Conservation (phyloP, 768 basidiomycete species). For the Vararia minispora region DNA sequence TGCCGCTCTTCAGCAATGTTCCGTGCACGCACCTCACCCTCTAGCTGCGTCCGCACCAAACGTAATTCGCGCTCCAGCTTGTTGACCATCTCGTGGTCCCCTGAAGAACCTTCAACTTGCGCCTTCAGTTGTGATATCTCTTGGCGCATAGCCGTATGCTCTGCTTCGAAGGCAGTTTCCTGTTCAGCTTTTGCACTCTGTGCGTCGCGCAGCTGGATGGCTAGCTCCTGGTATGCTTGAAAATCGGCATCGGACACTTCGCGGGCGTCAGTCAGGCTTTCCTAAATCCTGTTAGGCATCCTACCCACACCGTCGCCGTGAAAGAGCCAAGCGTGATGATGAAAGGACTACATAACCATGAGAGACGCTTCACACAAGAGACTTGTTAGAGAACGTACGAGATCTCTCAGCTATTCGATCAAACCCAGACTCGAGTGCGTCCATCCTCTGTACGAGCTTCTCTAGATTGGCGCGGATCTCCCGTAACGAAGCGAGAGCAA, state of each 20-base stretch:
- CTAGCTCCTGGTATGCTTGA: conserved; percentile 59
- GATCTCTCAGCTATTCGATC: conserved; percentile 82
- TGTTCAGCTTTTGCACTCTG: conserved; percentile 46
- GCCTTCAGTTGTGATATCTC: conserved; percentile 46
- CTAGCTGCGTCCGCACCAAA: conserved; percentile 49
- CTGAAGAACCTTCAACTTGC: conserved; percentile 25
- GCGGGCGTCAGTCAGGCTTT: conserved; percentile 6
- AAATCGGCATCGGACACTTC: conserved; percentile 68
- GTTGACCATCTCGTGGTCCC: conserved; percentile 42
- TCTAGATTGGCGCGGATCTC: conserved; percentile 55
- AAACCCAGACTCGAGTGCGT: conserved; percentile 67
- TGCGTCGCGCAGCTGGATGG: conserved; percentile 50
- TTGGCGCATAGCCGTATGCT: conserved; percentile 39
- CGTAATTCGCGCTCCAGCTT: conserved; percentile 54
- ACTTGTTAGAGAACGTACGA: conserved; percentile 32
- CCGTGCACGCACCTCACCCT: conserved; percentile 50
- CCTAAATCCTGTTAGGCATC: background rate
- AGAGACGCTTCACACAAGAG: conserved; percentile 4
- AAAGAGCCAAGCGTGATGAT: conserved; percentile 55
- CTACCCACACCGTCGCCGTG: conserved; percentile 61
- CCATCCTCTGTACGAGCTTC: conserved; percentile 67
- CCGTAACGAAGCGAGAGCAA: conserved; percentile 42
- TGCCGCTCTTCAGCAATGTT: conserved; percentile 58
- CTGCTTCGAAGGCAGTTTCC: conserved; percentile 48
- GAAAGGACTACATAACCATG: conserved; percentile 48